Base-by-base conservation (phyloP, 2,329 filamentous ascomycete genomes). In the Chaetothyriales sp. region DNA sequence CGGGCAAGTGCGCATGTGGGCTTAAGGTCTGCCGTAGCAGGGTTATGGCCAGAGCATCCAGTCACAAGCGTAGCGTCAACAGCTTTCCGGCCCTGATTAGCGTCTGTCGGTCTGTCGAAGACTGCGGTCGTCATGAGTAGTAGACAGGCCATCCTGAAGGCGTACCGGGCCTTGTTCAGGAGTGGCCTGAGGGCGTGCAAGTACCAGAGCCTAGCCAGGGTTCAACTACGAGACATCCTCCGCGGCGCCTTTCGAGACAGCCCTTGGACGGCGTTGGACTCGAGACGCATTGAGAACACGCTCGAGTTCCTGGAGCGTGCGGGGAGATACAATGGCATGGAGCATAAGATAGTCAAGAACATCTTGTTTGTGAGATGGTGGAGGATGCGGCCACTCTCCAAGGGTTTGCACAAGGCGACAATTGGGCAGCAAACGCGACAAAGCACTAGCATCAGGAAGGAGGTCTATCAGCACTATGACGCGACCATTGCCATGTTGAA, bases 101-200 rank as follows among this genome's bases (percentile, higher is more conserved):
- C 10, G 25, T 47, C 4, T 15, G 10, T 40, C 8, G 13, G 25
- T 47, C 4, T 15, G 10, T 40, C 8, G 13, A 40, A 13, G 33
- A 40, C 15, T 13, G 33, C 15, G 33, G 33, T 40, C 28, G 33
- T 29, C 20, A 51, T 51, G 18, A 48, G 45, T 50, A 56, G 56
- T 50, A 56, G 56, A 49, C 58, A 61, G 56, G 60, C 62, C 9
- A 58, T 80, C 46, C 51, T 75, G 51, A 68, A 70, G 58, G 75
- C 77, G 49, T 83, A 83, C 62, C 75, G 80, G 54, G 70, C 74
- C 51, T 67, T 83, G 44, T 77, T 77, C 58, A 73, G 75, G 22
- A 69, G 73, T 28, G 68, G 71, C 7, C 66, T 82, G 18, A 72
- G 72, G 49, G 77, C 77, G 2, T 67, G 81, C 50, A 73, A 76